Base-by-base conservation (phyloP, 257 asterid species). In the Primulina eburnea region DNA sequence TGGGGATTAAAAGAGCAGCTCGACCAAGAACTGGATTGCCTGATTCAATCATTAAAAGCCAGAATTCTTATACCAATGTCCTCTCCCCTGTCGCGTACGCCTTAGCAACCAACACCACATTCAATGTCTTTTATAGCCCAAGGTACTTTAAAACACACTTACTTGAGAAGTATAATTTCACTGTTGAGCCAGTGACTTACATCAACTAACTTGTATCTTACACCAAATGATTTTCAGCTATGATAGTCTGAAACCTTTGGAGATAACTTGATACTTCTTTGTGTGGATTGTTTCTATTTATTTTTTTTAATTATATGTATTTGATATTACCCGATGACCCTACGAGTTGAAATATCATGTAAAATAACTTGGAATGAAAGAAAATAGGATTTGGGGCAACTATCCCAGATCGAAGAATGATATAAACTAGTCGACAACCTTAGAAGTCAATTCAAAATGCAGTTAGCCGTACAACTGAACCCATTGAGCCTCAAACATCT, bases 1-100 rank as follows among this genome's bases (percentile, higher is more conserved):
- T 94, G 83, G 99, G 99, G 59, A 85, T 94, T 68, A 87, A 97
- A 81, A 82, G 98, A 86, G 96, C 99, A 66, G 92, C 97, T 81
- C 89, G 96, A 16, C 93, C 94, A 53, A 84, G 94, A 83, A 87
- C 84, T 71, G 92, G 96, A 34, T 80, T 94, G 38, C 96, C 98
- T 63, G 98, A 94, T 71, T 89, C 93, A 1, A 60, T 94, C 57
- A 83, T 89, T 33, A 89, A 86, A 75, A 86, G 73, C 74, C 99
- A 93, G 84, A 83, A 61, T 75, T 82, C 92, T 71, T 85, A 82
- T 76, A 82, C 90, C 69, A 82, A 73, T 75, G 88, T 89, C 67
- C 96, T 94, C 47, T 86, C 94, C 7, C 82, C 90, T 2, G 89
- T 87, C 52, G 93, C 95, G 40, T 84, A 78, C 67, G 93, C 98